A percentile compares a stretch with the other conserved stretches of the same genome.
Evolutionary conservation across 805 yeast genomes (phyloP).

Genomic region (Candida alai): DNA sequence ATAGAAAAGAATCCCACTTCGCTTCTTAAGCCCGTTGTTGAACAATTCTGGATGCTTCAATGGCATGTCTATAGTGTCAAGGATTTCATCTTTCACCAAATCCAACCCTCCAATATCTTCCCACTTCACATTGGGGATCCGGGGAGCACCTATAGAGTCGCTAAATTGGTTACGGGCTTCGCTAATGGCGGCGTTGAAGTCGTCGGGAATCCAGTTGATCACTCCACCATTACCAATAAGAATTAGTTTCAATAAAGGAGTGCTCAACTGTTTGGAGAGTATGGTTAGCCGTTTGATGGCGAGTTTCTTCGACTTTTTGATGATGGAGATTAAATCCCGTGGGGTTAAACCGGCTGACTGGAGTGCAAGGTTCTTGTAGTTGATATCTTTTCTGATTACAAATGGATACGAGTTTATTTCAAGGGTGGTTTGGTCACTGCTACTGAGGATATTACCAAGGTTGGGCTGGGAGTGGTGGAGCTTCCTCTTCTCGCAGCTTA

Average conservation of each 20-base stretch:
- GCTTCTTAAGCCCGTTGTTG: constrained; percentile 81
- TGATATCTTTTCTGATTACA: constrained; percentile 42
- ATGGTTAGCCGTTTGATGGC: constrained; percentile 50
- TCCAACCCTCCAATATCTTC: constrained; percentile 96
- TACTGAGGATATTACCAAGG: too few relatives aligned
- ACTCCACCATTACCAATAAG: constrained; percentile 53
- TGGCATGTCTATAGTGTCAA: constrained; percentile 96
- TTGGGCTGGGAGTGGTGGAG: too few relatives aligned
- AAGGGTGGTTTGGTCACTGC: neutral
- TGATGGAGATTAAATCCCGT: constrained; percentile 69
- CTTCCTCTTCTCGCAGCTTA: constrained; percentile 18
- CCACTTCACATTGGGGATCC: constrained; percentile 94
- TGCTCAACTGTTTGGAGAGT: constrained; percentile 18
- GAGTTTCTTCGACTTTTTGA: constrained; percentile 56
- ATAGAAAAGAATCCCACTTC: constrained; percentile 91
- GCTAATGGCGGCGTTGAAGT: constrained; percentile 67
- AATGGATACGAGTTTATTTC: constrained; percentile 13
- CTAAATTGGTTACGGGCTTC: constrained; percentile 84
- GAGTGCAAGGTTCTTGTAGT: constrained; percentile 55
- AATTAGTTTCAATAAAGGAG: constrained; percentile 25
- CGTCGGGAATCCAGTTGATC: constrained; percentile 50
- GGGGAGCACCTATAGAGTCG: constrained; percentile 94
- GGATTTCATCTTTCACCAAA: constrained; percentile 81
- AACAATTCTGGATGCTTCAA: constrained; percentile 88
- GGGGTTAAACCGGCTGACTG: constrained; percentile 95